Evolutionary conservation across 768 basidiomycete species (phyloP), one percentile per base, ranked within the genome.

Genomic region (Hypsizygus marmoreus): DNA sequence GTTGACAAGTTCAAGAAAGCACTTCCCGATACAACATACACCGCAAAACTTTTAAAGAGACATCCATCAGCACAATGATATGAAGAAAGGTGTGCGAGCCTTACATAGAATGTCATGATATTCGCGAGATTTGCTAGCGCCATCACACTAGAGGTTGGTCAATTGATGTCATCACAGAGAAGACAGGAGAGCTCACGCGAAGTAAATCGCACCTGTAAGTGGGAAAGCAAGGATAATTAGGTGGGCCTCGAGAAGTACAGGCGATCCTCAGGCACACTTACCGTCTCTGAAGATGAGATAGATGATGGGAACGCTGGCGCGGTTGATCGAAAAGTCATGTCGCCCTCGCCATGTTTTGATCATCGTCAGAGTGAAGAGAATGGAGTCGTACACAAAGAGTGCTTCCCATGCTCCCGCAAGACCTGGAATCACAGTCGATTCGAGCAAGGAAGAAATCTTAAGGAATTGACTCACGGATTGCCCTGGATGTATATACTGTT

Each of bases 71-170:
- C 2, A 25, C 35, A 39, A 23, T n/a, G 45, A 22, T 13, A 10
- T 23, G 12, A 5, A 9, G 13, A 16, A 36, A 12, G 25, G 8
- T 17, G 32, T 2, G 4, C 35, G 43, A 13, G 24, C 61, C 68
- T 53, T 43, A 67, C 60, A 53, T 66, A 65, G 51, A 65, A 69
- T 26, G 71, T 68, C 26, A 73, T 31, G 29, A 72, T 72, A 53
- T 81, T 81, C n/a, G 73, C 61, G 11, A 79, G 51, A 51, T 77
- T 79, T 11, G 73, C 74, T 4, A 74, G 43, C 1, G 69, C 77
- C 77, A 82, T 81, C 31, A 76, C 67, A 6, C 81, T 81, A 4
- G 40, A 43, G n/a, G n/a, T n/a, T n/a, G n/a, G n/a, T n/a, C n/a
- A n/a, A n/a, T n/a, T n/a, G n/a, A n/a, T n/a, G n/a, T n/a, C n/a